Conservation (phyloP, 2,329 filamentous ascomycete genomes). For the Ceratocystis papillata region DNA sequence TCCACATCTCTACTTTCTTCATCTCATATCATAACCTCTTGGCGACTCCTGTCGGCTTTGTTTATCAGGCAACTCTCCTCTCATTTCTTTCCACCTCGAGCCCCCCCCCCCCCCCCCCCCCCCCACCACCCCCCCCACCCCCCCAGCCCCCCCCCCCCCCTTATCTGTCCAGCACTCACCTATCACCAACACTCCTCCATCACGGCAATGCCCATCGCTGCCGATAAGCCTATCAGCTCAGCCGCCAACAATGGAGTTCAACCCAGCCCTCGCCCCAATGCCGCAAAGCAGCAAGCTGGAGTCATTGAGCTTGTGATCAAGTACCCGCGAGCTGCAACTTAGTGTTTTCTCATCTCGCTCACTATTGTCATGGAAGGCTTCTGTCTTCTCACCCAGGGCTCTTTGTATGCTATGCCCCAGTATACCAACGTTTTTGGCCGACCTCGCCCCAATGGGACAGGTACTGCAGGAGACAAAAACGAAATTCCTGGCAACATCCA, state of each 20-base stretch:
- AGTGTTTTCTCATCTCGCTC: constrained; percentile 24
- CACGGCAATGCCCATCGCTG: constrained; percentile 6
- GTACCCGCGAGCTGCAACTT: constrained; percentile 22
- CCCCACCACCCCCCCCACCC: too few species aligned
- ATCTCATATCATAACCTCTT: constrained; percentile 9
- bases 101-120: not conserved
- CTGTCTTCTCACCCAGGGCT: constrained; percentile 23
- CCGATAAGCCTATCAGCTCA: not conserved
- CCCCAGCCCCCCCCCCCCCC: not conserved
- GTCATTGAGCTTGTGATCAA: constrained; percentile 12
- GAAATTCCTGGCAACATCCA: constrained; percentile 40
- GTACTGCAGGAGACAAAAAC: constrained; percentile 26
- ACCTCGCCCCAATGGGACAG: constrained; percentile 23
- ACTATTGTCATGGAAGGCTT: constrained; percentile 25
- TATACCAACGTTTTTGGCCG: constrained; percentile 30
- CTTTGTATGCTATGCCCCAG: constrained; percentile 28
- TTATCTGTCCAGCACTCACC: not conserved
- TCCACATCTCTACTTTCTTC: constrained; percentile 11
- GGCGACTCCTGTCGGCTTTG: not conserved
- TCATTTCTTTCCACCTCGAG: not conserved
- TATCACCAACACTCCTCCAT: not conserved
- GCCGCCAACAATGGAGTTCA: not conserved
- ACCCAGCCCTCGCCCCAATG: not conserved
- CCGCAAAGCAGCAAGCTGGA: not conserved
- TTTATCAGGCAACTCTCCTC: not conserved